Percentiles rank a stretch among this genome's conserved stretches.
Conservation (phyloP, 371 early-diverging fungal genomes). For the Saksenaea oblongispora region DNA sequence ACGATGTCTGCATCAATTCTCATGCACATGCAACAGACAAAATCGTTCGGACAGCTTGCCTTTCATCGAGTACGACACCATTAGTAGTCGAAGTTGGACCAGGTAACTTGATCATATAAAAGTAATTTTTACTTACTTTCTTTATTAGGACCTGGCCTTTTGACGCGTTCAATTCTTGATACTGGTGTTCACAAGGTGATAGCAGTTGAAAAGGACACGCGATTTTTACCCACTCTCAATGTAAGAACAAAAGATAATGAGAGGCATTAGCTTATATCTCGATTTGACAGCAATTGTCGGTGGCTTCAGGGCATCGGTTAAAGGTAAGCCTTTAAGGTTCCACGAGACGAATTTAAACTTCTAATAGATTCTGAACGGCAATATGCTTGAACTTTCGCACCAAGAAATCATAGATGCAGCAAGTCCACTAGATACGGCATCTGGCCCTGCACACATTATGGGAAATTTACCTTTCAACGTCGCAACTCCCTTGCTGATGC, state of each 20-base stretch:
- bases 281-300: constrained; percentile 59
- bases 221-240: constrained; percentile 71
- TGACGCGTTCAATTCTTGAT: constrained; percentile 79
- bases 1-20: constrained; percentile 2
- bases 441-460: constrained; percentile 49
- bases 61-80: constrained; percentile 51
- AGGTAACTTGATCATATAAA: constrained; percentile 43
- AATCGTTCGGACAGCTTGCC: constrained; percentile 63
- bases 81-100: constrained; percentile 87
- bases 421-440: background rate
- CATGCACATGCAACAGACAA: constrained; percentile 52
- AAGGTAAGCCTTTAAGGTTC: constrained; percentile 21
- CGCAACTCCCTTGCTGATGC: constrained; percentile 72
- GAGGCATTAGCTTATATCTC: background rate
- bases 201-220: constrained; percentile 77
- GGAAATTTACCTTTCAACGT: constrained; percentile 85
- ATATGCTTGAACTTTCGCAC: constrained; percentile 67
- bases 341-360: background rate
- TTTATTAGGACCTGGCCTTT: constrained; percentile 68
- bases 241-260: constrained; percentile 29
- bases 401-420: constrained; percentile 34
- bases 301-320: constrained; percentile 54
- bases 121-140: background rate
- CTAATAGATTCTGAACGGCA: constrained; percentile 58
- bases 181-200: constrained; percentile 67